Base-by-base conservation (phyloP, 768 basidiomycete species). In the Serpula lacrymans region DNA sequence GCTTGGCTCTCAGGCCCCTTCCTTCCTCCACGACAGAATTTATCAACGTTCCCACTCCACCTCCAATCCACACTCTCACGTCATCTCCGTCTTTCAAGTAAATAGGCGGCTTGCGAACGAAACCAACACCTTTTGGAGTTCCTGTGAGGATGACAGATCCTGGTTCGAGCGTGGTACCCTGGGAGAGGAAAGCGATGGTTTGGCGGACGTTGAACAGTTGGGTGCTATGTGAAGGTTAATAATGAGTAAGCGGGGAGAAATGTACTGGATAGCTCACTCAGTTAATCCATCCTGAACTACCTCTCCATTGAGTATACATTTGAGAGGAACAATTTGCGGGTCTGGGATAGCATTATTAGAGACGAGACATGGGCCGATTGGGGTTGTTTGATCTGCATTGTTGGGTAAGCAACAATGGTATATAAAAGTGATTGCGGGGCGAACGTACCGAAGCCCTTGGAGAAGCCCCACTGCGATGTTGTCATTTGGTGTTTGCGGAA, bases 381-480 rank as follows among this genome's bases (percentile, higher is more conserved):
- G 91, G 11, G 64, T 74, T 3, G 70, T 65, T 23, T 69, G 54
- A 38, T 67, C 62, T 62, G 25, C 35, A 4, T 16, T 7, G 23
- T 21, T 14, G 29, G 9, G 20, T 41, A 12, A 16, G 33, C 14
- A 34, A 20, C 20, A 24, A 5, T 13, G 2, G 31, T 5, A 9
- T 11, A 11, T 17, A 14, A 5, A 11, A 3, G 25, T 16, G 16
- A 33, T 23, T 11, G 16, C 10, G 22, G 4, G 14, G 24, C 5
- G 13, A 29, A 51, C 73, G 18, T 42, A 84, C 88, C 90, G 50
- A 90, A 94, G 29, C 83, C 74, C 61, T 94, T 94, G 20, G 88
- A 89, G 62, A 89, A 92, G 22, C 76, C 70, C 90, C 91, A 94
- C 51, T 94, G 91, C 1, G 84, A 82, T 8, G 83, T 81, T 3